Percentiles rank a stretch among this genome's conserved stretches.
Evolutionary conservation across 257 asterid genomes (phyloP).

Genomic region (Solanum acaule): DNA sequence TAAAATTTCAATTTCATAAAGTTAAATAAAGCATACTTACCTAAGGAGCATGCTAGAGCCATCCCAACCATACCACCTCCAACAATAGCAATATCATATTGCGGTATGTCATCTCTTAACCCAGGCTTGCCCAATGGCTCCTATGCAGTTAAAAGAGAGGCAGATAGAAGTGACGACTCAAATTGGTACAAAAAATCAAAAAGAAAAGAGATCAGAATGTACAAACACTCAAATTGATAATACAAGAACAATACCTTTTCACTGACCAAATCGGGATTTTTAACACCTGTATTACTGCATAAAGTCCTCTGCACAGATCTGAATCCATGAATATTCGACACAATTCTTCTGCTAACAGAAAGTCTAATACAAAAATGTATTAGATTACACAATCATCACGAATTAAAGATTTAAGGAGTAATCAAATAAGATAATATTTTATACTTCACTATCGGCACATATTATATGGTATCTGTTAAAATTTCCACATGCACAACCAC

Average conservation of each 20-base stretch:
- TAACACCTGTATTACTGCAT: conserved; percentile 31
- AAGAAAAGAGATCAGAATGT: neutral
- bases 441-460: neutral
- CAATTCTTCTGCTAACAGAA: conserved; percentile 33
- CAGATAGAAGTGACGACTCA: neutral
- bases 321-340: conserved; percentile 9
- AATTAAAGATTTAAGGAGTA: neutral
- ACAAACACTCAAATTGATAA: neutral
- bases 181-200: neutral
- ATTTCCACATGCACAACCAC: neutral
- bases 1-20: neutral
- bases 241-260: conserved; percentile 9
- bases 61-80: conserved; percentile 99
- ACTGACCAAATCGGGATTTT: conserved; percentile 19
- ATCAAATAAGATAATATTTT: neutral
- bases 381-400: neutral
- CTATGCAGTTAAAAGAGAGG: conserved; percentile 10
- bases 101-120: conserved; percentile 19
- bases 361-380: conserved; percentile 21
- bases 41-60: conserved; percentile 92
- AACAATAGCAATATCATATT: conserved; percentile 91
- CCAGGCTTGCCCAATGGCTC: conserved; percentile 24
- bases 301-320: conserved; percentile 38
- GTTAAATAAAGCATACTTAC: conserved; percentile 23
- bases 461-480: neutral